Base-by-base conservation (phyloP, 2,329 filamentous ascomycete genomes). In the Paraconiothyrium brasiliense region DNA sequence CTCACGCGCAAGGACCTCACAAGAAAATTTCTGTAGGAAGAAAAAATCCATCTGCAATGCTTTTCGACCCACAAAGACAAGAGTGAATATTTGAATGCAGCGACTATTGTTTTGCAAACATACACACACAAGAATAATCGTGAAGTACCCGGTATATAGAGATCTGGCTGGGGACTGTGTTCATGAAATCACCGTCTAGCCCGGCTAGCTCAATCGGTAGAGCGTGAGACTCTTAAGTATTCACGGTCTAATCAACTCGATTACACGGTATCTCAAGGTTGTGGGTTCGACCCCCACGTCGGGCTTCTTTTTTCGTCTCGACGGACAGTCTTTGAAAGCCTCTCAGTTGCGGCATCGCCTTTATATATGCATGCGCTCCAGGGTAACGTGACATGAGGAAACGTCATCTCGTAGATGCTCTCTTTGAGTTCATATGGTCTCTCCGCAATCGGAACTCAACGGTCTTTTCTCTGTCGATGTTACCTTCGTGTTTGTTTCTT, bases 151-250 rank as follows among this genome's bases (percentile, higher is more conserved):
- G 27, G 48, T 13, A 50, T 50, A 50, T 35, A 35, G 20, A 8
- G 1, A 6, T 46, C 4, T 34, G 11, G 32, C 3, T 27, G 10
- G 22, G 27, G 6, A 10, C 2, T 7, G n/a, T 34, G 32, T 27
- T 16, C 51, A 54, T 54, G 37, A 54, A 55, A 46, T 46, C 52
- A 46, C 16, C 16, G n/a, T 34, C 39, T 32, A 66, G 71, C 69
- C 63, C 65, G 70, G 70, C 70, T 70, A 69, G 69, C 67, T 70
- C 69, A 72, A 72, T 72, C 70, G 70, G 67, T 69, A 69, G 67
- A 69, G 67, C 65, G 67, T 69, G 67, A 69, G 67, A 69, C 67
- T 69, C 67, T 69, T 72, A 72, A 34, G 44, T 54, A 47, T 55
- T 55, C 41, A 55, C 52, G 52, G 22, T 55, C 52, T 55, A 41